Conservation (phyloP, 2,329 filamentous ascomycete species). For the Teratosphaeria epicoccoides region DNA sequence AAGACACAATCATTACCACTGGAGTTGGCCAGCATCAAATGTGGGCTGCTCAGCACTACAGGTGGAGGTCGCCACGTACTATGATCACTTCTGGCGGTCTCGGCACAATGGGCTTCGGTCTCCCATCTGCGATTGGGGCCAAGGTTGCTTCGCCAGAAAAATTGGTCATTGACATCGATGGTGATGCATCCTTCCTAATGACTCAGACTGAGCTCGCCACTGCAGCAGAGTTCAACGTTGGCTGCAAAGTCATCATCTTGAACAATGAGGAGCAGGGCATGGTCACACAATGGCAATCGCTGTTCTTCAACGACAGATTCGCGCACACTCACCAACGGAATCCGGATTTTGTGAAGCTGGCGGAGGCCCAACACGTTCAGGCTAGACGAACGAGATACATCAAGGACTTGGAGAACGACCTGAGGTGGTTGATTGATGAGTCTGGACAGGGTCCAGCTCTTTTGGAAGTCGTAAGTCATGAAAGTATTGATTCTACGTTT, state of each 20-base stretch:
- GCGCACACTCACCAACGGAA: conserved; percentile 90
- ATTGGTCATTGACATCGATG: conserved; percentile 90
- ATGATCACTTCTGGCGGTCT: conserved; percentile 97
- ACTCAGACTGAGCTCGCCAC: conserved; percentile 91
- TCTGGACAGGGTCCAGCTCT: conserved; percentile 76
- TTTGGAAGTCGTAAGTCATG: conserved; percentile 55
- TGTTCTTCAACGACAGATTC: conserved; percentile 93
- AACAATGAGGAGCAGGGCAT: conserved; percentile 99
- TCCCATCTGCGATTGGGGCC: conserved; percentile 88
- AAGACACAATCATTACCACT: conserved; percentile 78
- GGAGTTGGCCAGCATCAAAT: conserved; percentile 98
- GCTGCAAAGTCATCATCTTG: conserved; percentile 83
- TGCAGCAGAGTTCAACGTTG: conserved; percentile 90
- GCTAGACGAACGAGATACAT: conserved; percentile 61
- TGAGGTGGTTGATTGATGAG: conserved; percentile 75
- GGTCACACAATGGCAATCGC: conserved; percentile 97
- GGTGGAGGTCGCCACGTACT: conserved; percentile 80
- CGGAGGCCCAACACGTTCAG: conserved; percentile 82
- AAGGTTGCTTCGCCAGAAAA: conserved; percentile 76
- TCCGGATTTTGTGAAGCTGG: conserved; percentile 89
- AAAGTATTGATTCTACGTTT: not conserved
- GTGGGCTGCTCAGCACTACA: conserved; percentile 96
- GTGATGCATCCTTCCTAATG: conserved; percentile 99
- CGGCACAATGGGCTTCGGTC: conserved; percentile 90
- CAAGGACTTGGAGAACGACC: conserved; percentile 62